These are phyloP conservation scores for Phialocephala sp. DNA, from an alignment of 2,329 filamentous ascomycete genomes.

Conservation along the genomic window DNA sequence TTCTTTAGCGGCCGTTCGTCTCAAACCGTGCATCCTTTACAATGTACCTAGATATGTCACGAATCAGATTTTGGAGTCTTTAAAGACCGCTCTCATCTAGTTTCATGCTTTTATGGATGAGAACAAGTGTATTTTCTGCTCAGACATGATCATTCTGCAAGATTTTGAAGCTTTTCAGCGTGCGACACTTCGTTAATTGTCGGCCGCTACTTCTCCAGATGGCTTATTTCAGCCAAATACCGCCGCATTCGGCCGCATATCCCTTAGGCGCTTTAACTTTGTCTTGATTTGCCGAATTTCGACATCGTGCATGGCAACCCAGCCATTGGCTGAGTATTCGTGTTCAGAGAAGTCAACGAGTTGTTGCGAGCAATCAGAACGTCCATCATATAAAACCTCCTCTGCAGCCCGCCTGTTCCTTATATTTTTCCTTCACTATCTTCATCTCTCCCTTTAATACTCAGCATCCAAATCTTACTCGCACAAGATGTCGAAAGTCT, in stretches of 20 bases:
- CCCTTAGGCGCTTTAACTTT: not conserved
- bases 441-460: not conserved
- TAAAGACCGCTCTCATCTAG: too few relatives aligned
- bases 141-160: too few relatives aligned
- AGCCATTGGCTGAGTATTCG: too few relatives aligned
- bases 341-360: too few relatives aligned
- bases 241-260: slow-evolving; percentile 6
- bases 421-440: not conserved
- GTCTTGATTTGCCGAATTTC: not conserved
- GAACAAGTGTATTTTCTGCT: too few relatives aligned
- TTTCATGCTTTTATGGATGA: too few relatives aligned
- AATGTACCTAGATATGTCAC: too few relatives aligned
- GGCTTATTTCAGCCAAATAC: not conserved
- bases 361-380: not conserved
- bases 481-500: slow-evolving; percentile 41
- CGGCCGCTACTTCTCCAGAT: not conserved
- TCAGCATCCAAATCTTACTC: not conserved
- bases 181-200: not conserved
- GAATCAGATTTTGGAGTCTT: too few relatives aligned
- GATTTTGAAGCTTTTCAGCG: not conserved
- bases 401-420: not conserved
- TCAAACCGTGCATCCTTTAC: not conserved
- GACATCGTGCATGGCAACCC: not conserved
- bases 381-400: not conserved
- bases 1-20: not conserved